These are phyloP conservation scores for Starmera stellimalicola DNA, from an alignment of 1,139 yeast genomes.

Conservation along the genomic window DNA sequence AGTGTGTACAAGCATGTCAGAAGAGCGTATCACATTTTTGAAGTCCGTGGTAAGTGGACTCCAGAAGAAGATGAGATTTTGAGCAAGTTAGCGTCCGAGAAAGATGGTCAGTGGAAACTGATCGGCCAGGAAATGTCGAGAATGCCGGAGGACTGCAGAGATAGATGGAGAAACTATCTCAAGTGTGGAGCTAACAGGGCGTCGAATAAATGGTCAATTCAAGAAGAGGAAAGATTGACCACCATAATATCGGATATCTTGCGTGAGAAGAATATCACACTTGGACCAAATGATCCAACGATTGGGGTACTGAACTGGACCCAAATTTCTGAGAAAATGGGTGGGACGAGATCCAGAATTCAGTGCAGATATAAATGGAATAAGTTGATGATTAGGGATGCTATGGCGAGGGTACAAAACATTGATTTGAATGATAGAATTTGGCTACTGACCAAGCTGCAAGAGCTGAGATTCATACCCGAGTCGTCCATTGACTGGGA, in stretches of 20 bases:
- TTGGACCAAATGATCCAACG: conserved; percentile 8
- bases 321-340: conserved; percentile 77
- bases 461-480: conserved; percentile 36
- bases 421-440: conserved; percentile 42
- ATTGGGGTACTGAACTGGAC: conserved; percentile 71
- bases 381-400: conserved; percentile 58
- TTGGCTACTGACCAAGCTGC: conserved; percentile 48
- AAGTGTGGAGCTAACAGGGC: conserved; percentile 77
- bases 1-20: conserved; percentile 88
- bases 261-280: conserved; percentile 17
- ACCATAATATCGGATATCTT: conserved; percentile 40
- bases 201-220: conserved; percentile 67
- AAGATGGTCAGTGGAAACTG: conserved; percentile 78
- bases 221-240: conserved; percentile 58
- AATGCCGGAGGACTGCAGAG: conserved; percentile 97
- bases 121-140: conserved; percentile 73
- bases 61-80: conserved; percentile 66
- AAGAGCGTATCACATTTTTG: conserved; percentile 79
- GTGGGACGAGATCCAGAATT: conserved; percentile 79
- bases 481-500: conserved; percentile 60
- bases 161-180: conserved; percentile 90
- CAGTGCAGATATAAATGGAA: conserved; percentile 96
- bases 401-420: conserved; percentile 36
- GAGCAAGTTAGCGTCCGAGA: conserved; percentile 50
- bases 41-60: conserved; percentile 85